Conservation (phyloP, 2,329 filamentous ascomycete genomes). For the Ceratocystiopsis brevicomis region DNA sequence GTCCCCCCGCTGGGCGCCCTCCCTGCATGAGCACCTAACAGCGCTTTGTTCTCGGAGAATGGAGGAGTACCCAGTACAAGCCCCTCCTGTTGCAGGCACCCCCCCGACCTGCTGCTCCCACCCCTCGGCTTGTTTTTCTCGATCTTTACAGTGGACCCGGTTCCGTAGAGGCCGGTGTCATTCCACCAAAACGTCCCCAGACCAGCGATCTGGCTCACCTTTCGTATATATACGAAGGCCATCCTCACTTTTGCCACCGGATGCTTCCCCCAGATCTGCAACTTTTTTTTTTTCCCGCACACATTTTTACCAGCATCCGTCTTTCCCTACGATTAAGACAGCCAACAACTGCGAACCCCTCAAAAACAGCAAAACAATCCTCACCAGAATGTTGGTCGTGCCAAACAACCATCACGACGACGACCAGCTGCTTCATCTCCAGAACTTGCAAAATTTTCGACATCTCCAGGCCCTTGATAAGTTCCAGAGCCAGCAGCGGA, state of each 20-base stretch:
- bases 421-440: neutral
- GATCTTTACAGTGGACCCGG: neutral
- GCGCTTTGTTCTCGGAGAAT: neutral
- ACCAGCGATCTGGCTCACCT: neutral
- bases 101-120: neutral
- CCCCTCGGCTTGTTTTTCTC: neutral
- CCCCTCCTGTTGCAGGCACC: neutral
- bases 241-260: conserved; percentile 1
- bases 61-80: neutral
- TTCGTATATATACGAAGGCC: neutral
- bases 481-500: conserved; percentile 13
- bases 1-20: conserved; percentile 1
- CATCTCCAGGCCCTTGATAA: conserved; percentile 10
- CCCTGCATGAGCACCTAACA: neutral
- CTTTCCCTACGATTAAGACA: neutral
- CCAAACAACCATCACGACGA: conserved; percentile 1
- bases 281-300: no score
- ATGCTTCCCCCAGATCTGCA: no score
- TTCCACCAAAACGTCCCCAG: conserved; percentile 1
- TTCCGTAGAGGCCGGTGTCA: conserved; percentile 3
- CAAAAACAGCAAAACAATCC: neutral
- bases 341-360: no score
- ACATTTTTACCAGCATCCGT: neutral
- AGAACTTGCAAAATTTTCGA: neutral
- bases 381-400: conserved; percentile 9